Base-by-base conservation (phyloP, 345 rosid species). In the Erysimum cheiranthoides region DNA sequence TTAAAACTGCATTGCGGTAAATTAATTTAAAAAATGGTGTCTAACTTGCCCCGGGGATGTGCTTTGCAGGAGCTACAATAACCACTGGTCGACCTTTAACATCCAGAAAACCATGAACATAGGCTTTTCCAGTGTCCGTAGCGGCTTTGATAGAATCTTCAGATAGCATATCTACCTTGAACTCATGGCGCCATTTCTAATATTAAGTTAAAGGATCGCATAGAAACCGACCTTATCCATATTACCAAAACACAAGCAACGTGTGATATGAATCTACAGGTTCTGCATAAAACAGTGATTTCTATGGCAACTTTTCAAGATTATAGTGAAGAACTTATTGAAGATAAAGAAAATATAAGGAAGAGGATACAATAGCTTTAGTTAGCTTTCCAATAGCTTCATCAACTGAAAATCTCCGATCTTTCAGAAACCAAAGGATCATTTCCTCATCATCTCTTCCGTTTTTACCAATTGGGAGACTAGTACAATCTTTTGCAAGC, bases 361-460 rank as follows among this genome's bases (percentile, higher is more conserved):
- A 65, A 51, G 60, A 86, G 95, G 95, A 90, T 92, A 92, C 96
- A 56, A 86, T 90, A 76, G 97, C 89, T 80, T 83, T 92, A 74
- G 86, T 76, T 75, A 92, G 81, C 82, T 88, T 92, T 8, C 82
- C 34, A 39, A 84, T 65, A 0, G 97, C 87, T 68, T 87, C 90
- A 46, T 92, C 91, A 0, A 86, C 85, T 0, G 88, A 88, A 78
- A 86, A 92, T 50, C 76, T 88, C 62, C 92, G 79, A 77, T 95
- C 97, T 83, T 82, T 87, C 16, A 92, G 66, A 73, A 86, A 95
- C 99, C 99, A 88, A 4, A 89, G 85, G 46, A 92, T 92, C 97
- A 92, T 86, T 27, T 89, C 93, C 69, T 92, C 97, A 82, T 94
- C 99, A 68, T 92, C 93, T 85, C 97, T 85, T 65, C 97, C 99